phyloP scores from a whole-genome alignment of 108 stramenopile genomes.

The Conticribra guillardii region DNA sequence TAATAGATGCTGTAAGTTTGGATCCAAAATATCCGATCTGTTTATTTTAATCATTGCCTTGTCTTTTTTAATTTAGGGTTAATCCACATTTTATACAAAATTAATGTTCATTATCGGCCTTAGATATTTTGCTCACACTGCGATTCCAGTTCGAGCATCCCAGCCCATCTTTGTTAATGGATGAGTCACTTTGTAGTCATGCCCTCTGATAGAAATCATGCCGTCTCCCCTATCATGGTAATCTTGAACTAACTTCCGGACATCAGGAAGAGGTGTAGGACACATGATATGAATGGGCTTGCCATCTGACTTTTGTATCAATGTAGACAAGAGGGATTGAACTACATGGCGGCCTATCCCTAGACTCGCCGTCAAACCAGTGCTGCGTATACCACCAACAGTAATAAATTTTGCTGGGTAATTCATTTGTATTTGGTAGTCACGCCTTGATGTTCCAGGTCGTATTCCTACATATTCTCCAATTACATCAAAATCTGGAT shows the following conservation, averaged over 20 bases:
- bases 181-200: conserved; percentile 72
- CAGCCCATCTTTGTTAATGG: conserved; percentile 72
- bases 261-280: conserved; percentile 60
- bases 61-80: too few species aligned
- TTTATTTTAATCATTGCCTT: background rate
- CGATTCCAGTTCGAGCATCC: conserved; percentile 41
- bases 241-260: conserved; percentile 54
- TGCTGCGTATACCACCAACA: conserved; percentile 81
- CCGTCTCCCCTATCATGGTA: conserved; percentile 60
- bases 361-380: conserved; percentile 78
- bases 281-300: background rate
- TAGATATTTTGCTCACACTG: background rate
- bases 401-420: conserved; percentile 58
- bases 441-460: conserved; percentile 73
- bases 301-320: conserved; percentile 10
- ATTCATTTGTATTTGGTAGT: conserved; percentile 72
- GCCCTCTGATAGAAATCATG: conserved; percentile 51
- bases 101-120: too few species aligned
- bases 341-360: conserved; percentile 77
- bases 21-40: too few species aligned
- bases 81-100: too few species aligned
- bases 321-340: conserved; percentile 41
- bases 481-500: conserved; percentile 39
- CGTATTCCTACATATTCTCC: conserved; percentile 85
- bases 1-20: too few species aligned